Conservation (phyloP, 495 filamentous ascomycete species). For the Pyronema domesticum region DNA sequence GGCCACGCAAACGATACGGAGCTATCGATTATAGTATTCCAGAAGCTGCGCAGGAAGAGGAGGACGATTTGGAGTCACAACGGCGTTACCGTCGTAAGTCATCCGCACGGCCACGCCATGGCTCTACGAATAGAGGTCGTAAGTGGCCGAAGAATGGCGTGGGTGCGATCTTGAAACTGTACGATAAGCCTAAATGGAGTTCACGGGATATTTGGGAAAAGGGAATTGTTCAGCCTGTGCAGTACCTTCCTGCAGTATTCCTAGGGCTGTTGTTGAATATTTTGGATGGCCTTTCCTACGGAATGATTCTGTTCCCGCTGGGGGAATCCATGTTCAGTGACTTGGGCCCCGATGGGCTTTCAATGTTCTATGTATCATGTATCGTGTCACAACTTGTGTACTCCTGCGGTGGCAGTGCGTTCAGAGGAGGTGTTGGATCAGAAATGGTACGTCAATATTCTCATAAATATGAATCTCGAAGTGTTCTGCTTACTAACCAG, state of each 20-base stretch:
- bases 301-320: constrained; percentile 88
- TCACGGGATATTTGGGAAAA: constrained; percentile 42
- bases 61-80: constrained; percentile 1
- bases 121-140: not conserved
- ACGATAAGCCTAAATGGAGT: constrained; percentile 34
- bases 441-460: constrained; percentile 49
- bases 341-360: constrained; percentile 81
- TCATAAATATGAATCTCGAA: not conserved
- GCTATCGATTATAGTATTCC: constrained; percentile 37
- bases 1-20: constrained; percentile 14
- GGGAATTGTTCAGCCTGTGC: constrained; percentile 45
- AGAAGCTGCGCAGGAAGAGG: not conserved
- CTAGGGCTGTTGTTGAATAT: constrained; percentile 82
- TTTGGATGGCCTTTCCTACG: constrained; percentile 83
- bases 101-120: not conserved
- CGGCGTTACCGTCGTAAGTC: not conserved
- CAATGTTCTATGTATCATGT: constrained; percentile 96
- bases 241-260: constrained; percentile 64
- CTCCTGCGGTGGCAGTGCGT: constrained; percentile 66
- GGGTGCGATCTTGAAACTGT: constrained; percentile 37
- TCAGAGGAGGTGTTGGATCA: constrained; percentile 85
- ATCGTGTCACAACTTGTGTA: constrained; percentile 90
- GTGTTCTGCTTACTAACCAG: not conserved
- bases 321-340: constrained; percentile 64
- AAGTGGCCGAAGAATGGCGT: constrained; percentile 5